Conservation (phyloP, 371 early-diverging fungal species). For the Mortierella sp. region DNA sequence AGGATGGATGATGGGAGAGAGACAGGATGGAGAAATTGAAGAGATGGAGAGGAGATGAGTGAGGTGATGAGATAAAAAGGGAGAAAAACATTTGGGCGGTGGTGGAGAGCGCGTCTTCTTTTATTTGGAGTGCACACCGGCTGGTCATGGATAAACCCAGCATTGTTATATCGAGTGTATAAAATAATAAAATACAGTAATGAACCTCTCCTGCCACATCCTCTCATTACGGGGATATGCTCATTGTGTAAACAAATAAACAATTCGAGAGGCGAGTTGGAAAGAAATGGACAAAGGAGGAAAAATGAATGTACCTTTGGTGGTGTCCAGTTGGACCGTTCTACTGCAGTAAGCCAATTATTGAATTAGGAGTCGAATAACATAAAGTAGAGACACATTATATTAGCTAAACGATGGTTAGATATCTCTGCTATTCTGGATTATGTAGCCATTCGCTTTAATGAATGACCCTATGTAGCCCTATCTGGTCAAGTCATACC, state of each 20-base stretch:
- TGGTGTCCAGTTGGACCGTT: slow-evolving; percentile 5
- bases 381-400: no score
- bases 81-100: not conserved
- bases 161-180: not conserved
- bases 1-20: slow-evolving; percentile 7
- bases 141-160: not conserved
- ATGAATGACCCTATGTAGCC: no score
- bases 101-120: slow-evolving; percentile 5
- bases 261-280: slow-evolving; percentile 2
- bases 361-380: not conserved
- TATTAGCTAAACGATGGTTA: no score
- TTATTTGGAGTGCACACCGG: not conserved
- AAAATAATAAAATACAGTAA: no score
- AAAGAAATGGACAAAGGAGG: not conserved
- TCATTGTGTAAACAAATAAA: slow-evolving; percentile 16
- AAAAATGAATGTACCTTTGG: not conserved
- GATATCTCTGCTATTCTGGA: no score
- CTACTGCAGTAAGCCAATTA: not conserved
- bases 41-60: not conserved
- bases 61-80: not conserved
- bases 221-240: not conserved
- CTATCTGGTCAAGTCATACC: no score
- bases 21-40: not conserved
- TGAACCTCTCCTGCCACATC: slow-evolving; percentile 3
- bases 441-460: no score